Percentiles rank a stretch among this genome's conserved stretches.
Evolutionary conservation across 2,329 filamentous ascomycete species (phyloP).

Genomic region (Fusarium sp.): DNA sequence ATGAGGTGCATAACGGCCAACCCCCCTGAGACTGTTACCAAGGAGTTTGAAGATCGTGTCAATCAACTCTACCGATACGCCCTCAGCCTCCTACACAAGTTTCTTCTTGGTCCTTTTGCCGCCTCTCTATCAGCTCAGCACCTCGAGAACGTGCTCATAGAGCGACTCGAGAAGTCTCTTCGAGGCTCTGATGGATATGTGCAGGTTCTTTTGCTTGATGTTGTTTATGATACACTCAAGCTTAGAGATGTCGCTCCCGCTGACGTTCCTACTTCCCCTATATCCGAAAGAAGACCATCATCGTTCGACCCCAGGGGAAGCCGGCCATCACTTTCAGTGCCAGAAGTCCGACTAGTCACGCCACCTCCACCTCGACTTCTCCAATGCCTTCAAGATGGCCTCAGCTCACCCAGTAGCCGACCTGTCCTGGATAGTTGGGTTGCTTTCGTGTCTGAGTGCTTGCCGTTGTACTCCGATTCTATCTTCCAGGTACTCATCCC

Average conservation of each 20-base stretch:
- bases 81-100: constrained; percentile 76
- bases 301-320: constrained; percentile 58
- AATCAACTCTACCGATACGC: constrained; percentile 78
- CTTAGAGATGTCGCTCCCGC: constrained; percentile 63
- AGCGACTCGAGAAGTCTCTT: constrained; percentile 73
- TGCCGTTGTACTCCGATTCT: constrained; percentile 84
- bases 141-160: constrained; percentile 78
- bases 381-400: constrained; percentile 85
- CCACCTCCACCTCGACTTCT: constrained; percentile 78
- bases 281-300: constrained; percentile 60
- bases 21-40: constrained; percentile 29
- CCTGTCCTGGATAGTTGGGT: constrained; percentile 93
- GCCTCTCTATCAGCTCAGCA: constrained; percentile 70
- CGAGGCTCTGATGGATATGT: constrained; percentile 74
- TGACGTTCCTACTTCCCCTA: constrained; percentile 59
- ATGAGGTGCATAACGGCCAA: constrained; percentile 67
- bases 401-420: constrained; percentile 79
- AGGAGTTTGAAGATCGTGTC: constrained; percentile 57
- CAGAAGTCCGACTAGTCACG: constrained; percentile 44
- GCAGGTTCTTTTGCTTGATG: constrained; percentile 82
- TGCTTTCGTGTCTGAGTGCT: constrained; percentile 81
- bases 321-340: constrained; percentile 53
- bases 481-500: constrained; percentile 94
- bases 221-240: constrained; percentile 80
- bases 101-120: constrained; percentile 74